Conservation (phyloP, 73 alveolate genomes). For the Paramecium sonneborni region DNA sequence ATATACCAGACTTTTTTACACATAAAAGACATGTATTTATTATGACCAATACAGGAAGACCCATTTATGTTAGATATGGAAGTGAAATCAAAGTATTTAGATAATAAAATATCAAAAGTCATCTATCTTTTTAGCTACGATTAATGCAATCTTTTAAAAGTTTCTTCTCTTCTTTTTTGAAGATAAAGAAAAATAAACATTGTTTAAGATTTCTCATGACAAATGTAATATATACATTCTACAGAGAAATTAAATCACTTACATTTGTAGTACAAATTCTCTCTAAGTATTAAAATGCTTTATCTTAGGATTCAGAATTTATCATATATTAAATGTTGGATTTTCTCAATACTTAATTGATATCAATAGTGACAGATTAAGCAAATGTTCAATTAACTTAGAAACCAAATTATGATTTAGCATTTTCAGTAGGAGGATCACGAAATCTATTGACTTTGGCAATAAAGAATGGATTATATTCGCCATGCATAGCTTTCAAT, state of each 20-base stretch:
- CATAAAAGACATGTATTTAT: constrained; percentile 78
- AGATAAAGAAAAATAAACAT: constrained; percentile 64
- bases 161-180: constrained; percentile 75
- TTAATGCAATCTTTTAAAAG: constrained; percentile 81
- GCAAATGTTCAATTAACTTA: constrained; percentile 16
- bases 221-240: constrained; percentile 70
- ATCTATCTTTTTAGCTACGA: constrained; percentile 71
- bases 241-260: constrained; percentile 73
- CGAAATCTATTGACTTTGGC: constrained; percentile 46
- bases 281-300: background rate
- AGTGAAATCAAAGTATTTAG: constrained; percentile 77
- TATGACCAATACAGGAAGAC: constrained; percentile 86
- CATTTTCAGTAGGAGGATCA: constrained; percentile 54
- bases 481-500: constrained; percentile 61
- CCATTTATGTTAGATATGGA: constrained; percentile 85
- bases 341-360: constrained; percentile 58
- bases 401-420: constrained; percentile 54
- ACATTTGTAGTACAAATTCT: constrained; percentile 6
- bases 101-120: constrained; percentile 8
- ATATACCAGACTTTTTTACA: constrained; percentile 52
- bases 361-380: constrained; percentile 64
- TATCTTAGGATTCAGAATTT: constrained; percentile 49
- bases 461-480: constrained; percentile 54
- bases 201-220: constrained; percentile 73
- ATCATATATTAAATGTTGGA: constrained; percentile 55